phyloP scores from a whole-genome alignment of 2,329 filamentous ascomycete species.

The Epichloe amarillans region DNA sequence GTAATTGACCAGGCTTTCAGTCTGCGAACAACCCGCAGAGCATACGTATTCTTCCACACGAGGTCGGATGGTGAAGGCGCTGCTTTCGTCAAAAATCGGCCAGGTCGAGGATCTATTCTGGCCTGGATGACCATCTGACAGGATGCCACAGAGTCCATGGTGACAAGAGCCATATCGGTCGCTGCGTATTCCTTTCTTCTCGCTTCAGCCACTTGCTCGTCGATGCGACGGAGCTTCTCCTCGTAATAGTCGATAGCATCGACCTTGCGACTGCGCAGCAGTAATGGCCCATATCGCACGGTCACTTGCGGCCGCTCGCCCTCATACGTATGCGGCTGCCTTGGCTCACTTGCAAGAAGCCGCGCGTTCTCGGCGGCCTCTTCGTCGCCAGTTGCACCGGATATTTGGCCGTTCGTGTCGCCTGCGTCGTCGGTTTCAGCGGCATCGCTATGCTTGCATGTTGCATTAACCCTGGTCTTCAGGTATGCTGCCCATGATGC shows the following conservation, averaged over 20 bases:
- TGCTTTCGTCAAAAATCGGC: conserved; percentile 70
- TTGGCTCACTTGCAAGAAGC: conserved; percentile 38
- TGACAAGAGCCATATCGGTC: conserved; percentile 83
- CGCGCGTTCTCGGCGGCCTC: conserved; percentile 43
- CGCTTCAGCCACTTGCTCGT: conserved; percentile 58
- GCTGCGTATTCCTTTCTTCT: conserved; percentile 65
- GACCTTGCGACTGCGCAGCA: conserved; percentile 55
- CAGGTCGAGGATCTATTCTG: conserved; percentile 78
- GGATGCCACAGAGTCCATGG: conserved; percentile 89
- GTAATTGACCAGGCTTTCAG: conserved; percentile 75
- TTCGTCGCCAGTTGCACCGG: conserved; percentile 21
- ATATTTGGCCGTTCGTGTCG: conserved; percentile 15
- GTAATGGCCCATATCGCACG: conserved; percentile 67
- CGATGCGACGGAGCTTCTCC: conserved; percentile 65
- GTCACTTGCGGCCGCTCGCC: conserved; percentile 51
- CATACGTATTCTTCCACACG: conserved; percentile 90
- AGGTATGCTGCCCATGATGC: conserved; percentile 65
- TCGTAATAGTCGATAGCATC: conserved; percentile 95
- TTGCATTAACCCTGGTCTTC: conserved; percentile 13
- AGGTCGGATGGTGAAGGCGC: conserved; percentile 84
- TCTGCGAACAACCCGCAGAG: conserved; percentile 60
- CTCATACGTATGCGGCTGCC: conserved; percentile 21
- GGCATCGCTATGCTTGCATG: conserved; percentile 4
- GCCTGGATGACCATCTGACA: conserved; percentile 95
- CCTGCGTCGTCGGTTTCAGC: conserved; percentile 3